phyloP scores from a whole-genome alignment of 768 basidiomycete species.

The Termitomyces bulborhizus region DNA sequence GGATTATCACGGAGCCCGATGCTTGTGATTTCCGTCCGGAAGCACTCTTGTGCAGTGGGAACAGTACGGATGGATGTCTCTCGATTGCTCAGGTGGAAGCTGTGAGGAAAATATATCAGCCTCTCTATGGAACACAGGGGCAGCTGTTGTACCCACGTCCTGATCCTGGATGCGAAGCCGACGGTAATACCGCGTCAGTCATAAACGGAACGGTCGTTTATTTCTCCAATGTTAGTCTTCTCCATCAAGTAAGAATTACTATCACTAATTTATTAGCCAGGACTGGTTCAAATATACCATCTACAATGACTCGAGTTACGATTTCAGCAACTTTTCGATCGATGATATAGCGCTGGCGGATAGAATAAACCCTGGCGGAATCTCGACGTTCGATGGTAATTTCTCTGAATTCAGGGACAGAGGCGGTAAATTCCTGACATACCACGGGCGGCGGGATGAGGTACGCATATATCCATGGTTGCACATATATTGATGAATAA shows the following conservation, averaged over 20 bases:
- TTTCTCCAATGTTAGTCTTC: neutral
- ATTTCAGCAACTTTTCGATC: neutral
- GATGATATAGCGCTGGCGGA: neutral
- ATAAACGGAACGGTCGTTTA: neutral
- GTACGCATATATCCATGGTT: neutral
- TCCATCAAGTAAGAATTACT: no score
- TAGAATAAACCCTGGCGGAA: constrained; percentile 2
- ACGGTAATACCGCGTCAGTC: neutral
- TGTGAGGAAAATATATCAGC: neutral
- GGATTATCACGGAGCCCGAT: constrained; percentile 4
- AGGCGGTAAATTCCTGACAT: constrained; percentile 7
- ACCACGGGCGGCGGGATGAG: constrained; percentile 4
- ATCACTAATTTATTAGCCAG: neutral
- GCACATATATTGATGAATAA: no score
- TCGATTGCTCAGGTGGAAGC: neutral
- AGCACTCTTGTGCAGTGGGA: neutral
- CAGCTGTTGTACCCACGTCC: neutral
- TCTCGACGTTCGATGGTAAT: constrained; percentile 2
- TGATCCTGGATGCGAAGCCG: constrained; percentile 2
- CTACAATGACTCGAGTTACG: constrained; percentile 2
- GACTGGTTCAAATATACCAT: neutral
- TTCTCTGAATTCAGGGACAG: constrained; percentile 2
- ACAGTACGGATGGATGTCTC: neutral
- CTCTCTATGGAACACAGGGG: neutral
- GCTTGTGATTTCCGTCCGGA: constrained; percentile 1